phyloP scores from a whole-genome alignment of 805 yeast species.

The Diddensiella caesifluorescens region DNA sequence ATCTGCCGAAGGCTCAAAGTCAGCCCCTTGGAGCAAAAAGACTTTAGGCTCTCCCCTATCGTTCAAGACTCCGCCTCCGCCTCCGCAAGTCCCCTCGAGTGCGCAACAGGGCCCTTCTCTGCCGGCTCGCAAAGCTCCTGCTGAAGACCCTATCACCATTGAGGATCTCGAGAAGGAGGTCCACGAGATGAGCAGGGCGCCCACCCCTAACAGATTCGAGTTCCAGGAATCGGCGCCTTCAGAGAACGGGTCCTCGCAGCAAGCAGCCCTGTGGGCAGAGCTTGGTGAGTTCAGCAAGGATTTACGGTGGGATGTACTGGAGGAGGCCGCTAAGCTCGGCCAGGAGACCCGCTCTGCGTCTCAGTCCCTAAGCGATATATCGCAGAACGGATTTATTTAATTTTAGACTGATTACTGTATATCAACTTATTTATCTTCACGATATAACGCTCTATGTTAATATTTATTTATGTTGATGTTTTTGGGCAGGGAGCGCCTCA shows the following conservation, averaged over 20 bases:
- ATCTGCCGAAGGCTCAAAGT: conserved; percentile 1
- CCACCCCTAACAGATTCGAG: neutral
- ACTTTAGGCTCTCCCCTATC: neutral
- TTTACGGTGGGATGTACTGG: conserved; percentile 11
- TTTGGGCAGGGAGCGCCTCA: too few relatives aligned
- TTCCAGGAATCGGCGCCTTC: neutral
- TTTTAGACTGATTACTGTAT: too few relatives aligned
- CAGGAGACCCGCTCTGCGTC: neutral
- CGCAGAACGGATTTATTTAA: conserved; percentile 2
- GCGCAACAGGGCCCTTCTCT: neutral
- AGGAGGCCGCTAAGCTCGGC: conserved; percentile 13
- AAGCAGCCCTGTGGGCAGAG: conserved; percentile 2
- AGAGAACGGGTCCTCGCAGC: too few relatives aligned
- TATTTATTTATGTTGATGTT: too few relatives aligned
- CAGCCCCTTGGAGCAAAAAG: too few relatives aligned
- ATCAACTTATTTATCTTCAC: too few relatives aligned
- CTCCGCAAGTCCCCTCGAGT: neutral
- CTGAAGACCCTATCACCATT: neutral
- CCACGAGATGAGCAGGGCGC: neutral
- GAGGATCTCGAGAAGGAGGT: neutral
- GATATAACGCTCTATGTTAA: too few relatives aligned
- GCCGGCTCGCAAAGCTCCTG: too few relatives aligned
- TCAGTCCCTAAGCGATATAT: neutral
- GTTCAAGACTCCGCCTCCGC: conserved; percentile 1
- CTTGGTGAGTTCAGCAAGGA: conserved; percentile 7